Evolutionary conservation across 2,329 filamentous ascomycete genomes (phyloP), one percentile per base, ranked within the genome.

Genomic region (Neocatenulostroma microsporum): DNA sequence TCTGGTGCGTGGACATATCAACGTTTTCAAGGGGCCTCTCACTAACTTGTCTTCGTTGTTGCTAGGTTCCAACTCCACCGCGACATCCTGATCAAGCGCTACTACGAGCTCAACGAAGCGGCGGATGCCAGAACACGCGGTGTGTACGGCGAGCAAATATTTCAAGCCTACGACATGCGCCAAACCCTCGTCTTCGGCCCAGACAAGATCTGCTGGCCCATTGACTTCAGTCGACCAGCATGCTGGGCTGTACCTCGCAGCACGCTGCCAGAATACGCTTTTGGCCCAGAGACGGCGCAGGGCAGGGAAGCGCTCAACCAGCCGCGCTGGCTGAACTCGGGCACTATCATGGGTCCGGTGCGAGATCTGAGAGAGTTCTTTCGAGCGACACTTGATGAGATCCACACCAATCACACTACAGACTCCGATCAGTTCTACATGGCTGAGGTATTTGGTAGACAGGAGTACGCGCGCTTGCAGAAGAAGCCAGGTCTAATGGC

Each of bases 51-150:
- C n/a, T 8, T 8, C 21, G 8, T 8, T 24, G 21, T 8, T n/a
- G n/a, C 66, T 75, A 74, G 76, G 60, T 75, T 81, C 45, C 79
- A 83, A 53, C 62, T 82, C 3, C 76, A 77, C 0, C 69, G 74
- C 3, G 71, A 79, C 28, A 64, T 82, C 14, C 59, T 82, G 44
- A 68, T 83, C 19, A 62, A 72, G 46, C 68, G 79, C 31, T 83
- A 81, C 53, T 73, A 78, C 44, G 60, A 65, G 10, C 59, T 76
- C 14, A 56, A 72, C 13, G 60, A 63, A 19, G 63, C 66, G 30
- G 72, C 70, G 20, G 75, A 80, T 42, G 54, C 59, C 24, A 65
- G 68, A 63, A 34, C 40, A 23, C 30, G 40, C 14, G 31, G 49
- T 21, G 39, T 36, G 10, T 53, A 49, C 30, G 50, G 50, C n/a